A percentile compares a stretch with the other conserved stretches of the same genome.
Evolutionary conservation across 768 basidiomycete genomes (phyloP).

Genomic region (Suillus variegatus): DNA sequence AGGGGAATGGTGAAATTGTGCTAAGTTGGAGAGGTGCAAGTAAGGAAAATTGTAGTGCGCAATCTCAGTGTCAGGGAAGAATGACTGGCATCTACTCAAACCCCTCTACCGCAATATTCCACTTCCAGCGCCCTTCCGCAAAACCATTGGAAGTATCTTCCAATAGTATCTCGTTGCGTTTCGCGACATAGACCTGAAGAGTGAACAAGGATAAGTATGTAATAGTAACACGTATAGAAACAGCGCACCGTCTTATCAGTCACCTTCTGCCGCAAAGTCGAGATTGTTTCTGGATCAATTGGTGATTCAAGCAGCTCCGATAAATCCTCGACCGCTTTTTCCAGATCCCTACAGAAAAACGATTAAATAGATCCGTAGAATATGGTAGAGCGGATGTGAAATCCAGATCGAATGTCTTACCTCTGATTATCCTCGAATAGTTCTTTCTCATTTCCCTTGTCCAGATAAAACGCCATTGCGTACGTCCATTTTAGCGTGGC

Average conservation of each 20-base stretch:
- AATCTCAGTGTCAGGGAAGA: background rate
- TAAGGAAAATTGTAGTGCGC: background rate
- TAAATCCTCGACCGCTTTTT: constrained; percentile 92
- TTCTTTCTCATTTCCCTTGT: constrained; percentile 88
- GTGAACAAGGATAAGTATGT: background rate
- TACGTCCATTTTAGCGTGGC: constrained; percentile 99
- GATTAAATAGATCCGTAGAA: background rate
- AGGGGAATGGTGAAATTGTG: background rate
- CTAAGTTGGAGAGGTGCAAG: background rate
- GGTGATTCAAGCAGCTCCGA: constrained; percentile 92
- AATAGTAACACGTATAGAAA: background rate
- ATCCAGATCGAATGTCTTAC: constrained; percentile 36
- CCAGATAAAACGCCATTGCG: constrained; percentile 97
- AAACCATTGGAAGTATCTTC: constrained; percentile 94
- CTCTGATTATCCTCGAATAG: constrained; percentile 97
- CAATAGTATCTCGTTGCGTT: constrained; percentile 91
- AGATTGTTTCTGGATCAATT: constrained; percentile 82
- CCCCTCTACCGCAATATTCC: constrained; percentile 74
- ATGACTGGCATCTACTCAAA: constrained; percentile 47
- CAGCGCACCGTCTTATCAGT: constrained; percentile 88
- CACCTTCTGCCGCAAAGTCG: constrained; percentile 83
- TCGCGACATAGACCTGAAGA: constrained; percentile 86
- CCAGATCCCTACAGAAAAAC: constrained; percentile 68
- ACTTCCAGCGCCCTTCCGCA: constrained; percentile 81
- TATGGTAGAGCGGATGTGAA: background rate